phyloP scores from a whole-genome alignment of 805 yeast genomes.

The Cyberlindnera euphorbiae region DNA sequence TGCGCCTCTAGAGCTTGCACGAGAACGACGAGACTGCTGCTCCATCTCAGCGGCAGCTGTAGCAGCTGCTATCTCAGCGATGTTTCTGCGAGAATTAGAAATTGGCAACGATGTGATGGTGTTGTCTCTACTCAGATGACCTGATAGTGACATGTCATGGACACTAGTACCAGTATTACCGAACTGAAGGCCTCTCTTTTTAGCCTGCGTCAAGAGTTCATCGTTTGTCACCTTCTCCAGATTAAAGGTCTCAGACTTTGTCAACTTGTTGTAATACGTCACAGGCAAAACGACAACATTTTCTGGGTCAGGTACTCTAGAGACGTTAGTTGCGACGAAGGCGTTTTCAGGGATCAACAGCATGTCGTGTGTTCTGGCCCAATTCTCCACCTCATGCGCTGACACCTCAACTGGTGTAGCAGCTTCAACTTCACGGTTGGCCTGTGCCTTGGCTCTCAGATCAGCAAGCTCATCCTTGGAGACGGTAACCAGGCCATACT shows the following conservation, averaged over 20 bases:
- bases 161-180: conserved; percentile 11
- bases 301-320: conserved; percentile 46
- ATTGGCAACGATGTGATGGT: conserved; percentile 22
- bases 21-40: conserved; percentile 17
- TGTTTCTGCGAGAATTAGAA: conserved; percentile 21
- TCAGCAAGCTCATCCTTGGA: conserved; percentile 31
- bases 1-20: conserved; percentile 14
- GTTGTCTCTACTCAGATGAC: conserved; percentile 15
- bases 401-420: conserved; percentile 1
- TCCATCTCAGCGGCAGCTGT: conserved; percentile 28
- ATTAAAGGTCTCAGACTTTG: conserved; percentile 39
- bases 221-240: conserved; percentile 43
- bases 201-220: conserved; percentile 40
- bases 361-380: conserved; percentile 43
- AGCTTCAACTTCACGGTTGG: conserved; percentile 4
- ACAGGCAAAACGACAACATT: conserved; percentile 62
- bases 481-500: conserved; percentile 32
- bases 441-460: conserved; percentile 23
- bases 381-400: conserved; percentile 11
- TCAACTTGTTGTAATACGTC: conserved; percentile 55
- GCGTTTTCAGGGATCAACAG: conserved; percentile 55
- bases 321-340: conserved; percentile 59
- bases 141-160: conserved; percentile 1
- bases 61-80: conserved; percentile 27
- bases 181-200: conserved; percentile 43